A percentile compares a stretch with the other conserved stretches of the same genome.
These are phyloP conservation scores for Xylariales sp. DNA, from an alignment of 2,329 filamentous ascomycete genomes.

Conservation along the genomic window DNA sequence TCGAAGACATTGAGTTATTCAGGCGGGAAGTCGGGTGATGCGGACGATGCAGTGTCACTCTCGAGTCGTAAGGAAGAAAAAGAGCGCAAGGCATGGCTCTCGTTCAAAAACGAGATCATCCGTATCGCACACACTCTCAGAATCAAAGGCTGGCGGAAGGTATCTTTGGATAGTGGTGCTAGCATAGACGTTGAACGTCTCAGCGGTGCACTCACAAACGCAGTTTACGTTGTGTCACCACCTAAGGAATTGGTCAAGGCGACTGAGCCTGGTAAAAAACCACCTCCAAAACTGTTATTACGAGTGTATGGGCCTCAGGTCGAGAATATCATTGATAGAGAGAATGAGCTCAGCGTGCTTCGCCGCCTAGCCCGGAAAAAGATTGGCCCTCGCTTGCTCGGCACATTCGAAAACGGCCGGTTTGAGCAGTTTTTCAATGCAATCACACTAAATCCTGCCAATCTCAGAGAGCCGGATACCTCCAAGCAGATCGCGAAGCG, in stretches of 20 bases:
- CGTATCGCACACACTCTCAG: conserved; percentile 83
- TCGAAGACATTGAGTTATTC: conserved; percentile 79
- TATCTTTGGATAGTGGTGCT: conserved; percentile 67
- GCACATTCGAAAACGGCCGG: conserved; percentile 89
- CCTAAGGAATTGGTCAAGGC: conserved; percentile 55
- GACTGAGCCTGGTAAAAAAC: conserved; percentile 34
- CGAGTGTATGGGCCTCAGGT: conserved; percentile 94
- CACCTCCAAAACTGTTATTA: conserved; percentile 69
- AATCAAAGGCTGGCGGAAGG: conserved; percentile 85
- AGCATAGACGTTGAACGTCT: conserved; percentile 68
- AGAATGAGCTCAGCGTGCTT: conserved; percentile 83
- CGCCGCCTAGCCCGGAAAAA: conserved; percentile 83
- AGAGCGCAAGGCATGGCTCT: conserved; percentile 73
- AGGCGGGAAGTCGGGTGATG: conserved; percentile 41
- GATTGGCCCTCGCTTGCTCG: conserved; percentile 86
- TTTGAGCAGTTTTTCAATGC: conserved; percentile 95
- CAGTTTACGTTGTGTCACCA: conserved; percentile 89
- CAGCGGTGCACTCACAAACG: conserved; percentile 92
- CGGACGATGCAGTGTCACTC: conserved; percentile 35
- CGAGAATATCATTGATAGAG: conserved; percentile 90
- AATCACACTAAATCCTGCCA: conserved; percentile 68
- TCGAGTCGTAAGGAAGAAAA: conserved; percentile 51
- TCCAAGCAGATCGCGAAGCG: conserved; percentile 94
- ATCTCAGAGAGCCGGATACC: conserved; percentile 76
- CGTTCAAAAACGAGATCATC: conserved; percentile 89